Evolutionary conservation across 2,329 filamentous ascomycete genomes (phyloP), one percentile per base, ranked within the genome.

Genomic region (Calonectria crousiana): DNA sequence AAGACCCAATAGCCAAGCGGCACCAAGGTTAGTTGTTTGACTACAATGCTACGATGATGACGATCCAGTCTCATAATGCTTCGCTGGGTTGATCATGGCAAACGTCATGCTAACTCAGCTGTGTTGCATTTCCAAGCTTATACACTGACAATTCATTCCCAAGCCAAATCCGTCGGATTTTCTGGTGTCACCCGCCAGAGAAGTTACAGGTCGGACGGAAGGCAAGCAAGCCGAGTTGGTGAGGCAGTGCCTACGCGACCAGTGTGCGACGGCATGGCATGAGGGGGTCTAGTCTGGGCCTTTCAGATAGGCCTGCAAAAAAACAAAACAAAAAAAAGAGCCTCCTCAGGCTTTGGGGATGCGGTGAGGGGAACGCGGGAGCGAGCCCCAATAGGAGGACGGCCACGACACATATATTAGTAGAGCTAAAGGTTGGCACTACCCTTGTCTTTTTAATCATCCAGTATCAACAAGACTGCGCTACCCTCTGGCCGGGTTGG

Each of bases 201-300:
- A 47, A 62, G 38, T 41, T n/a, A 23, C 34, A 38, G 6, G 23
- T 38, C 9, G 41, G 11, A 65, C 18, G 28, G 60, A 49, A 65
- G 32, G 26, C 36, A 56, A 16, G 66, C n/a, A 10, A 47, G 56
- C 66, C 49, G 52, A 34, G 34, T 20, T 18, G 23, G 14, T 38
- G 47, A 53, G 66, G 66, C 66, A 47, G 66, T 68, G 66, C 66
- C n/a, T 28, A 49, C 44, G 44, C 44, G 44, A 47, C 44, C 44
- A 47, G n/a, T 47, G 8, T 23, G 11, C 44, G 44, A 47, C 44
- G 44, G 20, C 44, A 47, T 8, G 44, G 5, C 44, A 20, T 4
- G 44, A 23, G 44, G 44, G 41, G 44, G 44, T 23, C n/a, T 47
- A 6, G 3, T 23, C 44, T 47, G n/a, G 41, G 16, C n/a, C 38